Base-by-base conservation (phyloP, 1,284 basidiomycete genomes). In the Apiotrichum siamense region DNA sequence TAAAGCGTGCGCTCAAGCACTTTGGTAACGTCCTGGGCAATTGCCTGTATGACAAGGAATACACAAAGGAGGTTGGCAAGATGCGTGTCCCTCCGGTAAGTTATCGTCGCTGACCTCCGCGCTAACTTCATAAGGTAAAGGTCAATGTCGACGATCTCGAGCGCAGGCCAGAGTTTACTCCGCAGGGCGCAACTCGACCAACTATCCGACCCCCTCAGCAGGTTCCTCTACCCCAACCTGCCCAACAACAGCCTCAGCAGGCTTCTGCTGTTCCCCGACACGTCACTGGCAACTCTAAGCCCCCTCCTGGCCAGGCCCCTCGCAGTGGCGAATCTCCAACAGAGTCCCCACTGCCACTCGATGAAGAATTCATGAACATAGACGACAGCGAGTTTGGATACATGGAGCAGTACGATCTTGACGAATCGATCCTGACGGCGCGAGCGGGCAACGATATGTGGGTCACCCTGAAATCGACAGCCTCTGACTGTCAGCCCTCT, bases 11-110 rank as follows among this genome's bases (percentile, higher is more conserved):
- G 0, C 77, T 98, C 20, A 81, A 90, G 44, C 89, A 85, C 59
- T 98, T 98, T 70, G 94, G 96, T 44, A 94, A 93, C 67, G 76
- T 97, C 1, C 78, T 97, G 11, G 94, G 93, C 9, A 96, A 97
- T 66, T 98, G 94, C 72, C 75, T 97, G 23, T 97, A 97, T 66
- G 94, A 97, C 75, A 93, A 92, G 73, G 75, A 82, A 15, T 97
- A 90, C 69, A 81, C 87, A 1, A 81, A 85, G 52, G 86, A 93
- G 63, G 79, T 97, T 15, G 77, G 83, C 41, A 93, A 93, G 74
- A 85, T 97, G 58, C 66, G 83, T 86, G 1, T 47, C 4, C 80
- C 81, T 36, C 82, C 83, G 2, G 90, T 92, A 64, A 57, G 85
- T 80, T 33, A 3, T 4, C n/a, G 4, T 33, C 10, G 17, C 42